Conservation (phyloP, 2,329 filamentous ascomycete species). For the Cladosporium cucumerinum region DNA sequence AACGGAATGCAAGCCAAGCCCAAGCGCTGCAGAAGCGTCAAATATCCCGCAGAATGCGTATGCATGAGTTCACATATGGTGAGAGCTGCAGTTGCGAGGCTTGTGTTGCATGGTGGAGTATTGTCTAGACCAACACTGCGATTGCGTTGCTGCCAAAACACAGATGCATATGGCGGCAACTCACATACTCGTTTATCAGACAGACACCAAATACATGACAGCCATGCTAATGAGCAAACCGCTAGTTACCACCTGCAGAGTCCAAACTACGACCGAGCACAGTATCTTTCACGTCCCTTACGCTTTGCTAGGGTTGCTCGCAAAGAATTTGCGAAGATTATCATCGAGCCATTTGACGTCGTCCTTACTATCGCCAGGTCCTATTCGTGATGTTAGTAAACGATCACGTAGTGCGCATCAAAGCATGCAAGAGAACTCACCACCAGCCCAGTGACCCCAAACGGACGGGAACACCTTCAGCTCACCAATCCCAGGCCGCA, state of each 20-base stretch:
- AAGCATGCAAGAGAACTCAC: slow-evolving; percentile 37
- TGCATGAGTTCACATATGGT: not conserved
- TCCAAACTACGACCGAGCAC: not conserved
- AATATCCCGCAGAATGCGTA: not conserved
- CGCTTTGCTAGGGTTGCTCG: not conserved
- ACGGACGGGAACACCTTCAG: slow-evolving; percentile 46
- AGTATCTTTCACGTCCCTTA: not conserved
- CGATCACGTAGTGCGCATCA: not conserved
- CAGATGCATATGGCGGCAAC: not conserved
- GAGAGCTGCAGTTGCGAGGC: not conserved
- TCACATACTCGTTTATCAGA: not conserved
- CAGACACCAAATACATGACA: not conserved
- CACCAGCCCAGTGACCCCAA: slow-evolving; percentile 47
- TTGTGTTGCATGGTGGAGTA: not conserved
- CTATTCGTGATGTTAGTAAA: slow-evolving; percentile 33
- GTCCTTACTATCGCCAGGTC: slow-evolving; percentile 66
- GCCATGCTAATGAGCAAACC: not conserved
- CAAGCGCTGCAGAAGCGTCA: not conserved
- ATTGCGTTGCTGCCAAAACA: not conserved
- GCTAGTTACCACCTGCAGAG: not conserved
- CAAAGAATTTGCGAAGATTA: slow-evolving; percentile 55
- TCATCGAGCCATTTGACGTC: slow-evolving; percentile 71
- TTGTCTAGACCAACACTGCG: not conserved
- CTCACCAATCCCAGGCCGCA: slow-evolving; percentile 57
- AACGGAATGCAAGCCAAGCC: not conserved